Conservation (phyloP, 2,329 filamentous ascomycete genomes). For the Cercospora nicotianae region DNA sequence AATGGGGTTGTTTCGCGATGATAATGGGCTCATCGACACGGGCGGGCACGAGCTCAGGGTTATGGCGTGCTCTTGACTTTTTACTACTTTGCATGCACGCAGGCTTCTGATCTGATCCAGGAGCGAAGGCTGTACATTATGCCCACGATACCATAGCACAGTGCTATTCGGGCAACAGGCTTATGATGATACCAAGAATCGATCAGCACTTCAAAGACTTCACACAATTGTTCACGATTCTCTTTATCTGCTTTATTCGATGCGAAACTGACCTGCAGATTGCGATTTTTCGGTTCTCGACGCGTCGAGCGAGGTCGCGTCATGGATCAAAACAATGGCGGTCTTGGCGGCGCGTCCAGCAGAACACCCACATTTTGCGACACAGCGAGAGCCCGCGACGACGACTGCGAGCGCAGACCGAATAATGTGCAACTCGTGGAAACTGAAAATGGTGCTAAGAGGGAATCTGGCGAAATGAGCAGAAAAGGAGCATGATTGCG, state of each 20-base stretch:
- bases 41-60: conserved; percentile 36
- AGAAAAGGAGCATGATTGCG: not conserved
- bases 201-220: conserved; percentile 25
- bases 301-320: conserved; percentile 13
- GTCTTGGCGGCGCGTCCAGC: conserved; percentile 1
- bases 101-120: conserved; percentile 32
- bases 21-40: conserved; percentile 38
- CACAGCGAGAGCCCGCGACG: not conserved
- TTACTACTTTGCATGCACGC: conserved; percentile 24
- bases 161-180: conserved; percentile 28
- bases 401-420: not conserved
- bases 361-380: not conserved
- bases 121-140: conserved; percentile 33
- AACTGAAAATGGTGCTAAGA: not conserved
- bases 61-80: conserved; percentile 29
- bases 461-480: not conserved
- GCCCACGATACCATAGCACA: conserved; percentile 25
- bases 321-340: conserved; percentile 8
- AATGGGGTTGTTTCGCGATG: conserved; percentile 36
- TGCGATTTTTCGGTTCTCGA: not conserved
- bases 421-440: not conserved
- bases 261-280: not conserved
- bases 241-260: not conserved
- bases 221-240: not conserved
- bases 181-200: conserved; percentile 35